A percentile compares a stretch with the other conserved stretches of the same genome.
Evolutionary conservation across 495 filamentous ascomycete genomes (phyloP).

Genomic region (Aspergillus wentii): DNA sequence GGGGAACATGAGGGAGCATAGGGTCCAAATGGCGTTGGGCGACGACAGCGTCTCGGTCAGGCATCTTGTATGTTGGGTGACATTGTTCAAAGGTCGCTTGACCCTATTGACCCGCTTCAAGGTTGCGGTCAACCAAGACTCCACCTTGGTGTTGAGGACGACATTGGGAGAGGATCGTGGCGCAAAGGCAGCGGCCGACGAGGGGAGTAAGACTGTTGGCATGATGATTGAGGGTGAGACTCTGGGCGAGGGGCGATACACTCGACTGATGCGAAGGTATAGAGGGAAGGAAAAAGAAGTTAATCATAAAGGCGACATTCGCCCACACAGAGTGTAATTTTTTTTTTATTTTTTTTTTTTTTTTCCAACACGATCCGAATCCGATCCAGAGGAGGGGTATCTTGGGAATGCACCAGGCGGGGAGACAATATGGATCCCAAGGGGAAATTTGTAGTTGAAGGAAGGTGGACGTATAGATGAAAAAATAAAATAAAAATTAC

Average conservation of each 20-base stretch:
- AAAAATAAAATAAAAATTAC: constrained; percentile 34
- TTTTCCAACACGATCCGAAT: too few species aligned
- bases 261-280: constrained; percentile 20
- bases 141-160: constrained; percentile 88
- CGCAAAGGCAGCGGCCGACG: constrained; percentile 94
- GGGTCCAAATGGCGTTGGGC: constrained; percentile 88
- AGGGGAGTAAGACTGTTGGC: constrained; percentile 87
- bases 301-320: constrained; percentile 42
- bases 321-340: constrained; percentile 32
- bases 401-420: constrained; percentile 6
- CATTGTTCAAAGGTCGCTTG: constrained; percentile 97
- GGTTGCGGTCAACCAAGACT: constrained; percentile 95
- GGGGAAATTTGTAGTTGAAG: constrained; percentile 10
- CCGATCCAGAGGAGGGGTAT: constrained; percentile 2
- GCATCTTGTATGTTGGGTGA: constrained; percentile 93
- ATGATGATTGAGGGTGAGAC: constrained; percentile 52
- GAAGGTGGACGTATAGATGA: constrained; percentile 13
- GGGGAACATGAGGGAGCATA: constrained; percentile 88
- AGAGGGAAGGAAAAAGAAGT: constrained; percentile 29
- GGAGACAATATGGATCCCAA: constrained; percentile 9
- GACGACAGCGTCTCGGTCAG: constrained; percentile 94
- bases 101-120: constrained; percentile 96
- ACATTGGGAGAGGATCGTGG: constrained; percentile 93
- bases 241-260: too few species aligned
- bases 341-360: constrained; percentile 4